phyloP scores from a whole-genome alignment of 192 early-diverging fungal species.

The Podila horticola region DNA sequence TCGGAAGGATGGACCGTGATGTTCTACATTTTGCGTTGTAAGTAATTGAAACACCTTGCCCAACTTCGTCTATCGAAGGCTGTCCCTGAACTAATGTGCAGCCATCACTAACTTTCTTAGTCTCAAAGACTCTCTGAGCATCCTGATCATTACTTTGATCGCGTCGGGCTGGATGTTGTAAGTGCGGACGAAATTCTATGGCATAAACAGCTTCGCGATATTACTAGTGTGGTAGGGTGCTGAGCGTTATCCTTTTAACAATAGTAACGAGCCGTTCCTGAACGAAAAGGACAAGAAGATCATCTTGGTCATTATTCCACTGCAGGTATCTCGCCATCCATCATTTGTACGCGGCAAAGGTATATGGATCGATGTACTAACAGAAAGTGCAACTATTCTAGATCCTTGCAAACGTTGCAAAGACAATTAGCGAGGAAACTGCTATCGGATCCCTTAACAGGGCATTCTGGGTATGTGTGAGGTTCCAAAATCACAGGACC shows the following conservation, averaged over 20 bases:
- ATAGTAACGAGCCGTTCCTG: constrained; percentile 62
- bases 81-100: too few relatives aligned
- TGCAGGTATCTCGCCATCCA: constrained; percentile 39
- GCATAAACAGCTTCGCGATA: background rate
- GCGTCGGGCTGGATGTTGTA: constrained; percentile 68
- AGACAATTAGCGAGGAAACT: constrained; percentile 55
- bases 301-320: constrained; percentile 60
- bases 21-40: constrained; percentile 68
- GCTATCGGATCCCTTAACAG: constrained; percentile 63
- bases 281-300: constrained; percentile 63
- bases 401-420: constrained; percentile 60
- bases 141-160: constrained; percentile 62
- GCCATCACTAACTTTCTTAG: constrained; percentile 6
- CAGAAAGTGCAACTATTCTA: background rate
- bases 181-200: background rate
- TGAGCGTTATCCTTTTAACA: background rate
- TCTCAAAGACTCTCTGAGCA: constrained; percentile 61
- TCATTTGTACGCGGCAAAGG: too few relatives aligned
- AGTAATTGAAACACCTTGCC: background rate
- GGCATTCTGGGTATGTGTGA: constrained; percentile 59
- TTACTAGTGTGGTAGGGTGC: background rate
- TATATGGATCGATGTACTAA: background rate
- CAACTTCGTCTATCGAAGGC: background rate
- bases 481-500: background rate
- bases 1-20: constrained; percentile 63